phyloP scores from a whole-genome alignment of 306 rosid species.

The Pueraria montana region DNA sequence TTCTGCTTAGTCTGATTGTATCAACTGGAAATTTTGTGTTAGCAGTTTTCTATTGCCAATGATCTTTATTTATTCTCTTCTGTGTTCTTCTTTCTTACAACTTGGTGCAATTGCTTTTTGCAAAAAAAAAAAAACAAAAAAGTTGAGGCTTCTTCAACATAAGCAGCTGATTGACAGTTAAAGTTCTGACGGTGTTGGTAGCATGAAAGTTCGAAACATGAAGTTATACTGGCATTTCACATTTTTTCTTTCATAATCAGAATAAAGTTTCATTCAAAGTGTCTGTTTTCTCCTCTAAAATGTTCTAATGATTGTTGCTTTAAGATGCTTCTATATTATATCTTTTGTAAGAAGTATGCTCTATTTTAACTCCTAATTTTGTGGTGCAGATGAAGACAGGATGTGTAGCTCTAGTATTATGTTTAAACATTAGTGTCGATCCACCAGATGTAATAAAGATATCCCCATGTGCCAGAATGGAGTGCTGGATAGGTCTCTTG shows the following conservation, averaged over 20 bases:
- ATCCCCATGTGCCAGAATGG: conserved; percentile 99
- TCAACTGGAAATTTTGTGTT: conserved; percentile 3
- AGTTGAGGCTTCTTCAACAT: conserved; percentile 33
- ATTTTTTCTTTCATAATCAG: not conserved
- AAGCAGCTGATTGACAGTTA: not conserved
- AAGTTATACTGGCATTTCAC: conserved; percentile 19
- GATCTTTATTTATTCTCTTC: conserved; percentile 23
- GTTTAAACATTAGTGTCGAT: conserved; percentile 97
- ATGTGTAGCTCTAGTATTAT: conserved; percentile 96
- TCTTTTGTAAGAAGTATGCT: conserved; percentile 39
- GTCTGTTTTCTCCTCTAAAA: not conserved
- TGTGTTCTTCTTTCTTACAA: conserved; percentile 6
- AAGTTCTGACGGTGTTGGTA: conserved; percentile 23
- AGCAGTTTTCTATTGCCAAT: not conserved
- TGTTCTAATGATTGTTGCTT: conserved; percentile 41
- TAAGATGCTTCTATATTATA: conserved; percentile 32
- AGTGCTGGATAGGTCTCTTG: conserved; percentile 99
- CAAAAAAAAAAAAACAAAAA: not conserved
- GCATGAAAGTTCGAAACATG: conserved; percentile 9
- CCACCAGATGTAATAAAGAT: conserved; percentile 99
- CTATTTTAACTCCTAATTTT: conserved; percentile 59
- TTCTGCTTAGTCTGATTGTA: conserved; percentile 15
- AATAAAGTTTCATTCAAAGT: conserved; percentile 18
- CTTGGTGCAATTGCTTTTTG: conserved; percentile 15
- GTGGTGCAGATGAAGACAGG: conserved; percentile 98